These are phyloP conservation scores for Amaranthus cruentus DNA, from an alignment of 148 eudicot genomes.

Conservation along the genomic window DNA sequence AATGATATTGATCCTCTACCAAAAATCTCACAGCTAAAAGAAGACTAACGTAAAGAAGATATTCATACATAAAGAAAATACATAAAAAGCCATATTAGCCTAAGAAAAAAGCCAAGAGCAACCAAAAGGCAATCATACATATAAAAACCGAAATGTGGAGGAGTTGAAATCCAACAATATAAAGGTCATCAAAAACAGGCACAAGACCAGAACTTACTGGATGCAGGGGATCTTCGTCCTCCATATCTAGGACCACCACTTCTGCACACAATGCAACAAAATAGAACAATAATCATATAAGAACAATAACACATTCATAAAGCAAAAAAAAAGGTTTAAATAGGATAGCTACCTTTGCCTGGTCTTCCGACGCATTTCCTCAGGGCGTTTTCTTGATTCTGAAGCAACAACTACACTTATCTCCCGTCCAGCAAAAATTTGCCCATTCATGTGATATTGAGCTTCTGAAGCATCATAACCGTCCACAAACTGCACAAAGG, in stretches of 20 bases:
- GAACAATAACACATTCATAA: not conserved
- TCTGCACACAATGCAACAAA: slow-evolving; percentile 14
- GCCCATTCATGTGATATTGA: slow-evolving; percentile 65
- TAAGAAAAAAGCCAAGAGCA: not conserved
- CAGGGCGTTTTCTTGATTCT: slow-evolving; percentile 65
- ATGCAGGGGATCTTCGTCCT: slow-evolving; percentile 42
- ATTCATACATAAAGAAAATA: no score
- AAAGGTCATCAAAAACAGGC: no score
- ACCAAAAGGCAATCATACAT: not conserved
- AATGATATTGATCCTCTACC: no score
- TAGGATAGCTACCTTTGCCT: slow-evolving; percentile 37
- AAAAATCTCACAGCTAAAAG: no score
- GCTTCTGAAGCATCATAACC: slow-evolving; percentile 66
- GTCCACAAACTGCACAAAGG: slow-evolving; percentile 77
- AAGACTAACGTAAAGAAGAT: no score
- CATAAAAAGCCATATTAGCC: no score
- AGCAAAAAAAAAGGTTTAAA: not conserved
- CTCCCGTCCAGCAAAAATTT: slow-evolving; percentile 68
- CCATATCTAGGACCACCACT: slow-evolving; percentile 55
- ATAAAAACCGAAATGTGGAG: not conserved
- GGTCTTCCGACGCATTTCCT: slow-evolving; percentile 66
- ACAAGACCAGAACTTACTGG: slow-evolving; percentile 28
- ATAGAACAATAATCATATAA: slow-evolving; percentile 1
- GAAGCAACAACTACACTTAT: slow-evolving; percentile 68
- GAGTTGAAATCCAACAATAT: no score